These are phyloP conservation scores for Solanum sitiens DNA, from an alignment of 257 asterid species.

Conservation along the genomic window DNA sequence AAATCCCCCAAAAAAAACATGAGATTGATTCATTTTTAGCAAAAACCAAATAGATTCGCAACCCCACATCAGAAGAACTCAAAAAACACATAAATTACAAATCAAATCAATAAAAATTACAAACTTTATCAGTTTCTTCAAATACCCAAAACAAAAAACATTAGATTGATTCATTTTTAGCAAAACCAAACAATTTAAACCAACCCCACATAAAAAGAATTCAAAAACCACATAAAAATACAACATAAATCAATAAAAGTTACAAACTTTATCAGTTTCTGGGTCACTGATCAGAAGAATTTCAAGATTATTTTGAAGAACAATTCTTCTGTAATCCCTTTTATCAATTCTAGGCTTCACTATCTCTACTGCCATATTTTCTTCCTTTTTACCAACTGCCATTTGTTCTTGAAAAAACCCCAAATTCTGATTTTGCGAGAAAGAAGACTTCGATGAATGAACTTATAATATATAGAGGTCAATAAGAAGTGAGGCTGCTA, in stretches of 20 bases:
- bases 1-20: neutral
- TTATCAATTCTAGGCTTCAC: constrained; percentile 77
- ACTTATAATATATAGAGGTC: neutral
- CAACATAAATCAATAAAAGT: neutral
- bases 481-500: neutral
- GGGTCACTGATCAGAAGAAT: constrained; percentile 89
- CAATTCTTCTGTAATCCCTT: constrained; percentile 63
- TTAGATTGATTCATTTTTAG: neutral
- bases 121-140: neutral
- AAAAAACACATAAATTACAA: neutral
- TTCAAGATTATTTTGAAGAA: constrained; percentile 64
- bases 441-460: neutral
- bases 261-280: constrained; percentile 78
- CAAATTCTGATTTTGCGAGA: neutral
- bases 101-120: neutral
- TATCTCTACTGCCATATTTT: constrained; percentile 33
- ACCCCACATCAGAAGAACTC: neutral
- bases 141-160: neutral
- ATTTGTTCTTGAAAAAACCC: constrained; percentile 9
- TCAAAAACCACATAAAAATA: neutral
- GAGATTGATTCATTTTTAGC: neutral
- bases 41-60: neutral
- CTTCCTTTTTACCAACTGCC: constrained; percentile 35
- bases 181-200: neutral
- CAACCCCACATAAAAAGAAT: neutral